Evolutionary conservation across 805 yeast genomes (phyloP).

Genomic region (Candida parachauliodes): DNA sequence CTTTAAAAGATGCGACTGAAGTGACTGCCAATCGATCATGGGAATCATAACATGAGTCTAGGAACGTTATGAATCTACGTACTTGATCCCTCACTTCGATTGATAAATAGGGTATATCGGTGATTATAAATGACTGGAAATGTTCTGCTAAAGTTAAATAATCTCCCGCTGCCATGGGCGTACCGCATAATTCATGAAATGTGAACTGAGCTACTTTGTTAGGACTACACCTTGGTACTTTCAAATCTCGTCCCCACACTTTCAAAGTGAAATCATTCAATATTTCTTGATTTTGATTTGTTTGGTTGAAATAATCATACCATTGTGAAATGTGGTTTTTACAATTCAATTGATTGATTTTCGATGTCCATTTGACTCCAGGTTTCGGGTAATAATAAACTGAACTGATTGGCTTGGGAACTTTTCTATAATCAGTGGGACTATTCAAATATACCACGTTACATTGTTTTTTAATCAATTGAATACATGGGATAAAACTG

Average conservation of each 20-base stretch:
- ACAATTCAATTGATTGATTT: constrained; percentile 48
- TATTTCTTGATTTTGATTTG: constrained; percentile 31
- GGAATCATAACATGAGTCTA: constrained; percentile 93
- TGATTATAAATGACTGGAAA: constrained; percentile 76
- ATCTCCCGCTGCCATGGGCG: constrained; percentile 90
- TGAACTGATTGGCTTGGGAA: constrained; percentile 76
- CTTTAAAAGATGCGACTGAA: constrained; percentile 78
- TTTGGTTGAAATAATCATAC: constrained; percentile 75
- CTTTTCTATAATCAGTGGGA: constrained; percentile 89
- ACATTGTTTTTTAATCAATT: constrained; percentile 66
- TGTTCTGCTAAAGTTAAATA: constrained; percentile 76
- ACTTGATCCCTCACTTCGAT: constrained; percentile 77
- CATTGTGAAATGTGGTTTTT: constrained; percentile 65
- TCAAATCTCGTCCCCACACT: constrained; percentile 86
- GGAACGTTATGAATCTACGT: constrained; percentile 86
- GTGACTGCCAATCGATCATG: constrained; percentile 87
- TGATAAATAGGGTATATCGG: constrained; percentile 87
- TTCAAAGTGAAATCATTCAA: constrained; percentile 30
- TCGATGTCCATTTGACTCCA: constrained; percentile 52
- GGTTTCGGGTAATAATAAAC: constrained; percentile 74
- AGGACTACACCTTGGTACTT: constrained; percentile 73
- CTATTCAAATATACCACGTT: constrained; percentile 79
- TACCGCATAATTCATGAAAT: constrained; percentile 82
- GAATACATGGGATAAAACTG: constrained; percentile 89
- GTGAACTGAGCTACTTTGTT: constrained; percentile 86